phyloP scores from a whole-genome alignment of 495 filamentous ascomycete genomes.

The Antarctomyces pellizariae region DNA sequence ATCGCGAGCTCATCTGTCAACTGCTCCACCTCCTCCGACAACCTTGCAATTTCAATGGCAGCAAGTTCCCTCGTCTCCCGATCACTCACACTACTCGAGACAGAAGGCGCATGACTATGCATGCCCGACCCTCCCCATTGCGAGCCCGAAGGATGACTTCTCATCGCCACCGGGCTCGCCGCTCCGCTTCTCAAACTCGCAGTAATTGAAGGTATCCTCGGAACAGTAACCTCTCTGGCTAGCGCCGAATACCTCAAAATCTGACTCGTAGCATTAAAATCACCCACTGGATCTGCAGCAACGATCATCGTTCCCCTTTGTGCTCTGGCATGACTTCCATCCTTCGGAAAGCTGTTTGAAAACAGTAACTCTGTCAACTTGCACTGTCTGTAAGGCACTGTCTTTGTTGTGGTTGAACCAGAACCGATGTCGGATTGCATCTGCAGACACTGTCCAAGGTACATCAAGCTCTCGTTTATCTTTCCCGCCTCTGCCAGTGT shows the following conservation, averaged over 20 bases:
- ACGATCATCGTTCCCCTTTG: conserved; percentile 93
- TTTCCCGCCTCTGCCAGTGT: conserved; percentile 90
- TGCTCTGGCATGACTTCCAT: conserved; percentile 25
- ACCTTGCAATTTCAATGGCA: conserved; percentile 44
- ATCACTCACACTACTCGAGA: conserved; percentile 22
- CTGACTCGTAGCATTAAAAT: conserved; percentile 91
- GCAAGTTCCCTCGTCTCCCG: conserved; percentile 55
- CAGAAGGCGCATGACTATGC: conserved; percentile 15
- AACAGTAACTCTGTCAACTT: conserved; percentile 93
- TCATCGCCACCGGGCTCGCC: no score
- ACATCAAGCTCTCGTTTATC: conserved; percentile 96
- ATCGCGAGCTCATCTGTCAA: conserved; percentile 32
- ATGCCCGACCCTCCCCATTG: conserved; percentile 17
- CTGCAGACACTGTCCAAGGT: conserved; percentile 88
- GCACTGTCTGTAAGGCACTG: conserved; percentile 81
- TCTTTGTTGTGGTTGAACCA: conserved; percentile 3
- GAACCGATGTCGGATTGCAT: conserved; percentile 68
- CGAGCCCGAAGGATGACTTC: conserved; percentile 14
- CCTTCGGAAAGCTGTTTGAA: conserved; percentile 66
- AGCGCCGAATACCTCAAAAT: conserved; percentile 89
- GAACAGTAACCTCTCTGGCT: conserved; percentile 80
- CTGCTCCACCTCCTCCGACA: conserved; percentile 58
- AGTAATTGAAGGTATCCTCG: conserved; percentile 56
- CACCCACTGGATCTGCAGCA: conserved; percentile 78
- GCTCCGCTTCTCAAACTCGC: conserved; percentile 19